These are phyloP conservation scores for Vitis hybrid DNA, from an alignment of 177 flowering plant species.

Conservation along the genomic window DNA sequence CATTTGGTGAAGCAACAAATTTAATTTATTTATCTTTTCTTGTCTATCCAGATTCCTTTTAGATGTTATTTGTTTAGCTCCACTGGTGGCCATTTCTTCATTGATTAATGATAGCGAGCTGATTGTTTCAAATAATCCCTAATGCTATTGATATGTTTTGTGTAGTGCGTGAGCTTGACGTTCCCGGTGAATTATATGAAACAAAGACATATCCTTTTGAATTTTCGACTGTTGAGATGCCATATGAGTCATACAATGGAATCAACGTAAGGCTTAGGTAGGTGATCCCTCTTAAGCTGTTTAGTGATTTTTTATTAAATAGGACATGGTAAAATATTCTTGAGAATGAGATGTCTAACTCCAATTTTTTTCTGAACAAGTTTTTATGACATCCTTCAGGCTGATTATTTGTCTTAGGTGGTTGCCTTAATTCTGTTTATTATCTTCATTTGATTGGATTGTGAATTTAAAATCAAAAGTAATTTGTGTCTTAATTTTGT, in stretches of 20 bases:
- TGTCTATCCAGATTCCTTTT: neutral
- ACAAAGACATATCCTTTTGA: slow-evolving; percentile 23
- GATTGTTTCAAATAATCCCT: neutral
- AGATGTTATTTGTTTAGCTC: neutral
- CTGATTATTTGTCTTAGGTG: neutral
- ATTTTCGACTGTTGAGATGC: slow-evolving; percentile 22
- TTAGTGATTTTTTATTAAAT: neutral
- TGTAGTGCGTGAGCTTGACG: slow-evolving; percentile 23
- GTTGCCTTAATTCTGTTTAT: too few species aligned
- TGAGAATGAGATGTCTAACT: too few species aligned
- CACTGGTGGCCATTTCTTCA: neutral
- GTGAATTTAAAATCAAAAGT: too few species aligned
- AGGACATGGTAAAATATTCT: neutral
- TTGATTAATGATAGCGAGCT: neutral
- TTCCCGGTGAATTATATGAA: slow-evolving; percentile 21
- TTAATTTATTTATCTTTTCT: neutral
- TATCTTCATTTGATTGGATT: too few species aligned
- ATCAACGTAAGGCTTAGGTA: slow-evolving; percentile 22
- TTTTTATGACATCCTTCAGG: neutral
- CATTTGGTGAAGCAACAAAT: neutral
- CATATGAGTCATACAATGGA: slow-evolving; percentile 19
- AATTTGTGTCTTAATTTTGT: too few species aligned
- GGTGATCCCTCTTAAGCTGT: neutral
- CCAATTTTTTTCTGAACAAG: too few species aligned
- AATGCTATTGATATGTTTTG: neutral